These are phyloP conservation scores for Calycina marina DNA, from an alignment of 2,329 filamentous ascomycete genomes.

Conservation along the genomic window DNA sequence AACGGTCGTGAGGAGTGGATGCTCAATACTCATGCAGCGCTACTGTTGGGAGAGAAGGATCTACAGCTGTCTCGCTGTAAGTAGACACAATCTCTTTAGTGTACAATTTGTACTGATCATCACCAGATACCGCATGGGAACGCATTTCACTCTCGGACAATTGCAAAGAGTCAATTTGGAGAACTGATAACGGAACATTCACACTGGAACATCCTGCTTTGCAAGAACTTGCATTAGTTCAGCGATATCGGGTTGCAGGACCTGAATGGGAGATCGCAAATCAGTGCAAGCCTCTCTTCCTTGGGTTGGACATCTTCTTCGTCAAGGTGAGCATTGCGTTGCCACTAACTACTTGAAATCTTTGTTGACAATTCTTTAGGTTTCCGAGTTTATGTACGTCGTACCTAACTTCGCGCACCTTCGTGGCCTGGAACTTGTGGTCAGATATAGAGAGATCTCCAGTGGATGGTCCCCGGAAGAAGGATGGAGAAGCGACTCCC, in stretches of 20 bases:
- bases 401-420: conserved; percentile 44
- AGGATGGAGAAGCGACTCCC: conserved; percentile 34
- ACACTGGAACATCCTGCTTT: too few species aligned
- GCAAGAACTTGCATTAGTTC: too few species aligned
- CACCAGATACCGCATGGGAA: conserved; percentile 42
- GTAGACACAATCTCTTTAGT: conserved; percentile 15
- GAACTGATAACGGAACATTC: conserved; percentile 40
- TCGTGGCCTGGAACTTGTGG: conserved; percentile 36
- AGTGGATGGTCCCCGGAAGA: conserved; percentile 44
- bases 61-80: conserved; percentile 43
- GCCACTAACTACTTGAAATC: not conserved
- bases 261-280: conserved; percentile 27
- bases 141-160: conserved; percentile 35
- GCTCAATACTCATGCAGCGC: conserved; percentile 47
- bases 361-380: conserved; percentile 6
- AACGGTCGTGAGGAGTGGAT: conserved; percentile 52
- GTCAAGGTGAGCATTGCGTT: conserved; percentile 36
- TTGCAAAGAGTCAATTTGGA: conserved; percentile 46
- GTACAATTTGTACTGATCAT: conserved; percentile 6
- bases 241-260: conserved; percentile 34
- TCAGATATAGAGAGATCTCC: conserved; percentile 39
- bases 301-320: conserved; percentile 48
- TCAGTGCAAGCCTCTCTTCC: conserved; percentile 23
- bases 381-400: conserved; percentile 44
- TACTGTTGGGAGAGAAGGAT: conserved; percentile 51